A percentile compares a stretch with the other conserved stretches of the same genome.
Evolutionary conservation across 1,284 basidiomycete species (phyloP).

Genomic region (Ceratobasidium sp.): DNA sequence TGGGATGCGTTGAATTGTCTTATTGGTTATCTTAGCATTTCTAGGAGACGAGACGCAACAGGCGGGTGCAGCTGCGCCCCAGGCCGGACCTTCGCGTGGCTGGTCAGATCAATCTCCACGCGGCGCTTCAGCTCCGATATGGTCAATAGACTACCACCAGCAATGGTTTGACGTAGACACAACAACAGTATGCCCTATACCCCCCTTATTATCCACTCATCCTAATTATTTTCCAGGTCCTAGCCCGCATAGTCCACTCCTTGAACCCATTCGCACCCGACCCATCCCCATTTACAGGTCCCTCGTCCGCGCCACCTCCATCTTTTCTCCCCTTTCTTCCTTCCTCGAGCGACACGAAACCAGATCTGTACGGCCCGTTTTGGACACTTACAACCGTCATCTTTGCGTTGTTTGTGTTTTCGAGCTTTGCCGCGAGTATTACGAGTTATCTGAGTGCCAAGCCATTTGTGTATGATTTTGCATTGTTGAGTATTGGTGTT

Average conservation of each 20-base stretch:
- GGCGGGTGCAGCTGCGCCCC: background rate
- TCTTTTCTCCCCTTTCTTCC: conserved; percentile 31
- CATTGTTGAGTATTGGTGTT: conserved; percentile 83
- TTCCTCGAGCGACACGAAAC: conserved; percentile 61
- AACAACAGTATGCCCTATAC: conserved; percentile 63
- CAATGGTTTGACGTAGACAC: conserved; percentile 86
- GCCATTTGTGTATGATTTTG: conserved; percentile 84
- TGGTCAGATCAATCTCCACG: conserved; percentile 44
- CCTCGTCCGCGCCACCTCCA: background rate
- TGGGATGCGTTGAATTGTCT: background rate
- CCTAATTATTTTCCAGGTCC: conserved; percentile 66
- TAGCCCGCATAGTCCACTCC: conserved; percentile 68
- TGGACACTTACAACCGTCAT: conserved; percentile 96
- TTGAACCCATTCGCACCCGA: conserved; percentile 66
- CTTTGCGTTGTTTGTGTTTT: conserved; percentile 90
- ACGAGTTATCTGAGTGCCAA: conserved; percentile 79
- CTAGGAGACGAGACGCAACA: conserved; percentile 45
- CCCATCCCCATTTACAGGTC: conserved; percentile 62
- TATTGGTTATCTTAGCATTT: conserved; percentile 35
- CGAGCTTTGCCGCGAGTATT: conserved; percentile 87
- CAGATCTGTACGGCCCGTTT: conserved; percentile 90
- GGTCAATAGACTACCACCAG: conserved; percentile 50
- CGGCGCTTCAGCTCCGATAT: conserved; percentile 26
- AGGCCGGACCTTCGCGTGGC: conserved; percentile 26
- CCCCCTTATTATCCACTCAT: background rate